Evolutionary conservation across 176 grass and related monocot species (phyloP), one percentile per base, ranked within the genome.

Genomic region (Oryza coarctata): DNA sequence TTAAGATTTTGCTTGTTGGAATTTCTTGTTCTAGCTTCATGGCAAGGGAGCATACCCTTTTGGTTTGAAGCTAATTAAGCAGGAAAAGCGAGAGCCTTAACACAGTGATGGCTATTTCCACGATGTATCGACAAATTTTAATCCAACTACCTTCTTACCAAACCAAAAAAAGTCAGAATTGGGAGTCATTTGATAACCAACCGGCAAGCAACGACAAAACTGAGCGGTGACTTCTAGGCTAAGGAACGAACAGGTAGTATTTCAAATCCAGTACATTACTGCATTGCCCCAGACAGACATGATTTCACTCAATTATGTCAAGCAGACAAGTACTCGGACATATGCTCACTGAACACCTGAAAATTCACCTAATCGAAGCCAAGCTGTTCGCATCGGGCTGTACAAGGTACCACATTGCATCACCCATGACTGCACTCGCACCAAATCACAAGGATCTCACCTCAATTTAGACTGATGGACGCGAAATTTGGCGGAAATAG

Each of bases 401-500:
- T 52, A 40, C 52, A 36, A 7, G 14, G 57, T 60, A 57, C 12
- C 52, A 45, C 71, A 82, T 66, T 85, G 72, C 23, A 22, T 43
- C 41, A 15, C 22, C n/a, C 22, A 65, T 5, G 45, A 6, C 6
- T 33, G 77, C 41, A 52, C 3, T 28, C 3, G 29, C 45, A 70
- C 13, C 64, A 67, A 68, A 80, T 80, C 38, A 4, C 18, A 64
- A 15, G 22, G 28, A 74, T 86, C 43, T 61, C 49, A 29, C 35
- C 39, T 6, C 18, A 32, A 80, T 83, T 91, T 27, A 55, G 55
- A 62, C 25, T 20, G 62, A 33, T 45, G 29, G 34, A 26, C 29
- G 0, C 66, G 71, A 25, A 77, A 91, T 70, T 79, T 68, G 64
- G 68, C 68, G 32, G 31, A 83, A 29, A 87, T 33, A 11, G 66